Base-by-base conservation (phyloP, 2,329 filamentous ascomycete species). In the Pseudocercospora fuligena region DNA sequence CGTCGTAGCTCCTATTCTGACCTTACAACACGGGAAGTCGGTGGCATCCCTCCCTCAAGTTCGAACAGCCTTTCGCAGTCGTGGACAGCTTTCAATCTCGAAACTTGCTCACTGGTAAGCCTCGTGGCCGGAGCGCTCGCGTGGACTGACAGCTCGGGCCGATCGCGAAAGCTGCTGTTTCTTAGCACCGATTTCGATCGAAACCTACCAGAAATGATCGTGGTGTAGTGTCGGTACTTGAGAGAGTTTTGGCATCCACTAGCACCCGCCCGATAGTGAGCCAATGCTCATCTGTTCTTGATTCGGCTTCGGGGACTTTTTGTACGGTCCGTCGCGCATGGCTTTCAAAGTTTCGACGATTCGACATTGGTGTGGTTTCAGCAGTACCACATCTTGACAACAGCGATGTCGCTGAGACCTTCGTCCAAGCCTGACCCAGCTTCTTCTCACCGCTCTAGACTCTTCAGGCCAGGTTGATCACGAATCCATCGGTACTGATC, bases 171-270 rank as follows among this genome's bases (percentile, higher is more conserved):
- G 19, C 23, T 25, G 47, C n/a, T 49, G 46, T 11, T 49, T 49
- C n/a, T 49, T 53, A 25, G 23, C 51, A 54, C 16, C 51, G 16
- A n/a, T 54, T 54, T 2, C 3, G 51, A 54, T 29, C 25, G 16
- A 29, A 54, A 54, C 25, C 51, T 54, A 54, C 51, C 51, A 54
- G 51, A 54, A 3, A 54, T 54, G 16, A 3, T 19, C 23, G 23
- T 54, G 2, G 16, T 14, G 51, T 54, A 54, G 51, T 54, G 51
- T 29, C 51, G 51, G 51, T 54, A 54, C 51, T 54, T 54, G 51
- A 16, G 16, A 23, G 16, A 27, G 27, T n/a, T 54, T 53, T 31
- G 25, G 23, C 51, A 29, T 16, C 51, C 51, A 29, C 51, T 54
- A 54, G 51, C 51, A 29, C 51, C 23, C 51, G 51, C 51, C 27